phyloP scores from a whole-genome alignment of 2,329 filamentous ascomycete genomes.

The Aureobasidium lini region DNA sequence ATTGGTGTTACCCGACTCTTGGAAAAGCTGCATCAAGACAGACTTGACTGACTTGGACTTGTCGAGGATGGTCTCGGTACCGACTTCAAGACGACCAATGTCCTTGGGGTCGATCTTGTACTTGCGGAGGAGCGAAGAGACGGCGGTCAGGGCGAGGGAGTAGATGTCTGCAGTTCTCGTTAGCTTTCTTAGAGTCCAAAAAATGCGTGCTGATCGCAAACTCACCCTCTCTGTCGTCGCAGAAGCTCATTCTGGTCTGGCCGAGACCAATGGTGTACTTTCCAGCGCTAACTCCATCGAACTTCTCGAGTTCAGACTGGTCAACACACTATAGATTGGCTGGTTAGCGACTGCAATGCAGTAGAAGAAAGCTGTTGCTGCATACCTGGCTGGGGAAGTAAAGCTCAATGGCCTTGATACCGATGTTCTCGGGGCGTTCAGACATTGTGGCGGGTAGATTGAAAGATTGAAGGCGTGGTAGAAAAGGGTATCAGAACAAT shows the following conservation, averaged over 20 bases:
- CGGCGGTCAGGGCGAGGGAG: slow-evolving; percentile 45
- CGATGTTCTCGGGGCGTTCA: slow-evolving; percentile 42
- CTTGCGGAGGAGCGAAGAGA: slow-evolving; percentile 45
- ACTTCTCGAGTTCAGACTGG: slow-evolving; percentile 47
- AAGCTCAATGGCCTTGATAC: slow-evolving; percentile 49
- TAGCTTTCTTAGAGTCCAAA: neutral
- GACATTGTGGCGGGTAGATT: slow-evolving; percentile 29
- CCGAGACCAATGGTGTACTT: slow-evolving; percentile 50
- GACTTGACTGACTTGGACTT: slow-evolving; percentile 51
- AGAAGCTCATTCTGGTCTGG: slow-evolving; percentile 50
- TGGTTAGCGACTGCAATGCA: slow-evolving; percentile 15
- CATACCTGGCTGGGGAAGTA: slow-evolving; percentile 47
- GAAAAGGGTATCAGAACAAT: slow-evolving; percentile 6
- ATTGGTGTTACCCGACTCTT: slow-evolving; percentile 45
- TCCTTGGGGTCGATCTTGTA: slow-evolving; percentile 45
- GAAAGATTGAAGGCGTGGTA: neutral
- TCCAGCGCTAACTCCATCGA: slow-evolving; percentile 45
- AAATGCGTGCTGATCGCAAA: slow-evolving; percentile 10
- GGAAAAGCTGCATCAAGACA: slow-evolving; percentile 47
- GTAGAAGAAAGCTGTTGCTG: slow-evolving; percentile 12
- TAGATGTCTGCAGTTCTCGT: slow-evolving; percentile 39
- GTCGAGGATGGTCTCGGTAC: slow-evolving; percentile 48
- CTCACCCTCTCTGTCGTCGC: slow-evolving; percentile 46
- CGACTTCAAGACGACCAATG: slow-evolving; percentile 47
- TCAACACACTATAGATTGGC: slow-evolving; percentile 40